Base-by-base conservation (phyloP, 495 filamentous ascomycete genomes). In the Aspergillus biplanus region DNA sequence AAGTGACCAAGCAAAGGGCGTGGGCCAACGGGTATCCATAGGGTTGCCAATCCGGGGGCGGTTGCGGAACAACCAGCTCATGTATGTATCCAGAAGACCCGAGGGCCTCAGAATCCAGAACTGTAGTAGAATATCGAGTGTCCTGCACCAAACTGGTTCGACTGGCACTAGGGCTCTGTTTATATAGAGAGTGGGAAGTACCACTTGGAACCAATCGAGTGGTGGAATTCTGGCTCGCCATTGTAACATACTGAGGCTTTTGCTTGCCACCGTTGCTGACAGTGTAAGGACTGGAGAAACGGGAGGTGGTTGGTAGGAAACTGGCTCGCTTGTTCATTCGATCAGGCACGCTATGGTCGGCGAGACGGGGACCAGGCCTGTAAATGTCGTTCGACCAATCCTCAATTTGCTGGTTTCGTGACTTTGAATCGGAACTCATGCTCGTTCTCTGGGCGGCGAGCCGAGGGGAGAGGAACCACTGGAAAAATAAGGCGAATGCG, bases 331-430 rank as follows among this genome's bases (percentile, higher is more conserved):
- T 97, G 81, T 84, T 92, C 47, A 78, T 75, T 39, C 90, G 83
- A 64, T 95, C 92, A 32, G 33, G 13, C 82, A 71, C 82, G 6
- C 81, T 81, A 55, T 86, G 77, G 63, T 97, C 93, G 1, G 84
- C 79, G 64, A 97, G 78, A 52, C 92, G 88, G 60, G 91, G 91
- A 3, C 92, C 91, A 11, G 93, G 89, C 33, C 92, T 88, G 69
- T 98, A 97, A 68, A 98, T 98, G 67, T 99, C 96, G 63, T 99
- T 93, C 12, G 87, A 89, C 96, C 96, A 99, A 65, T 97, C 94
- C 75, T 99, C 96, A 60, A 99, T 99, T 72, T 98, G 92, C 62
- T 92, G 89, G 59, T 94, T 89, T 49, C 96, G 86, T 72, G 90
- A 88, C 71, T 90, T 91, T 50, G 84, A 82, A 73, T 93, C 88